Evolutionary conservation across 768 basidiomycete genomes (phyloP).

Genomic region (Leccinum aurantiacum): DNA sequence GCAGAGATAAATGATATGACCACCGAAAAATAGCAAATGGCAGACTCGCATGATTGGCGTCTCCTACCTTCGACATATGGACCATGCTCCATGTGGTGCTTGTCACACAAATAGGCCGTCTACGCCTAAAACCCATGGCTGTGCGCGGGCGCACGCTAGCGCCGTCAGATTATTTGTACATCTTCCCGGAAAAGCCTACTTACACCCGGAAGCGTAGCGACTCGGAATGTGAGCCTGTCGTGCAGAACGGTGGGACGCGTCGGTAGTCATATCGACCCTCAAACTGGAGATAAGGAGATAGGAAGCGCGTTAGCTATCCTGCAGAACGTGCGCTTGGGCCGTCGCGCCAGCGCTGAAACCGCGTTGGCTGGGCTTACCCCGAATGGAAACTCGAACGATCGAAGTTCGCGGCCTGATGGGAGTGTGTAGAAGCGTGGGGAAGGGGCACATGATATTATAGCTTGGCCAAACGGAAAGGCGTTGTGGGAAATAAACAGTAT

Average conservation of each 20-base stretch:
- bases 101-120: neutral
- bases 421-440: conserved; percentile 21
- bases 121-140: neutral
- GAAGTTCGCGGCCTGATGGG: conserved; percentile 10
- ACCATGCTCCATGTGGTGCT: neutral
- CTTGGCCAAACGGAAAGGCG: neutral
- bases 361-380: neutral
- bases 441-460: neutral
- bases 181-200: neutral
- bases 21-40: conserved; percentile 1
- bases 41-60: neutral
- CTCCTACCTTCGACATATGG: neutral
- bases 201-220: conserved; percentile 1
- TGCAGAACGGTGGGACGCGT: neutral
- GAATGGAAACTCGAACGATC: conserved; percentile 13
- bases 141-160: neutral
- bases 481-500: neutral
- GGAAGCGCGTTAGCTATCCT: conserved; percentile 4
- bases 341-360: conserved; percentile 6
- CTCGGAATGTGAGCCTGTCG: neutral
- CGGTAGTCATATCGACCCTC: neutral
- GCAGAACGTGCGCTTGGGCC: neutral
- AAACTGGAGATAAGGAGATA: neutral
- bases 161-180: neutral
- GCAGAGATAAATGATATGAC: neutral